Evolutionary conservation across 2,329 filamentous ascomycete species (phyloP), one percentile per base, ranked within the genome.

Genomic region (Hirsutella thompsonii): DNA sequence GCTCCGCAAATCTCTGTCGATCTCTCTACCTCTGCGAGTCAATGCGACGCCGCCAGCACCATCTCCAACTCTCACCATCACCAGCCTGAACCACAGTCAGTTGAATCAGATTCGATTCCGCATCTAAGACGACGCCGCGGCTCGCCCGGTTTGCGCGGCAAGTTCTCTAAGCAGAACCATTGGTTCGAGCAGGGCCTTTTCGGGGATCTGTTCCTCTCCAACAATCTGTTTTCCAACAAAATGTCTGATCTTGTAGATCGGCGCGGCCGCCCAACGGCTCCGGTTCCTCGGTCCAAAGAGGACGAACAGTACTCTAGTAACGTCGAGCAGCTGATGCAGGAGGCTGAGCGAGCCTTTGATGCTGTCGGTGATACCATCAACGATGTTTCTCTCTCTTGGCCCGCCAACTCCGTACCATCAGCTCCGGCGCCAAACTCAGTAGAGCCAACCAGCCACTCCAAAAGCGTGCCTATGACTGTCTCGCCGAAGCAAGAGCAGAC

Each of bases 341-440:
- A 73, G 49, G 65, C 69, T 4, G 69, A 74, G 44, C 60, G 67
- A 42, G 68, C 70, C 21, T 73, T 73, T 53, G 61, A 63, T 51
- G 60, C 63, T 11, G 62, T 69, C 20, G 64, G 61, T 3, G 56
- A 53, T 39, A 61, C 62, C 16, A 53, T 72, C 32, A 56, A 56
- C 29, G 59, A 68, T 40, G 58, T 60, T 16, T 55, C 55, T 42
- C 44, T 55, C 18, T 52, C 54, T n/a, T 52, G 49, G 38, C 37
- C 42, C n/a, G 47, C 44, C 16, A 45, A 49, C 26, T 33, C 42
- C 38, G 20, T 39, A 6, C 35, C 41, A 21, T 41, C 51, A 20
- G 45, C 46, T 21, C 11, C 23, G 23, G 46, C 43, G 21, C 46
- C 51, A 19, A 42, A 49, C 13, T 44, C 47, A n/a, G 38, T 45